Conservation (phyloP, 352 stramenopile species). For the Pythium dissimile region DNA sequence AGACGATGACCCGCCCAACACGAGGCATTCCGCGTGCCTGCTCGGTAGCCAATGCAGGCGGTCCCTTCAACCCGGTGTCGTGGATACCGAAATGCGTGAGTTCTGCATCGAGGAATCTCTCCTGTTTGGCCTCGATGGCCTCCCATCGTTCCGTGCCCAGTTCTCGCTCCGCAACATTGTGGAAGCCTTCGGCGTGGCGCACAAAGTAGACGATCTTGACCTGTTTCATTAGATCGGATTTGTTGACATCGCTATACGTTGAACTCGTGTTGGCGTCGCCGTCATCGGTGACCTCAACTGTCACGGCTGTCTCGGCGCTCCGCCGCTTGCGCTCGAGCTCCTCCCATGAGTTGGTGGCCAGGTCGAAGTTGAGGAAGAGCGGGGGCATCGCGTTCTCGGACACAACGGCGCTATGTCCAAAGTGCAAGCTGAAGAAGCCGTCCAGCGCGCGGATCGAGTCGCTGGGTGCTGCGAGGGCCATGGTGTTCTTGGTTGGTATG, state of each 20-base stretch:
- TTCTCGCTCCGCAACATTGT: constrained; percentile 62
- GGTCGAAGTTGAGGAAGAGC: constrained; percentile 25
- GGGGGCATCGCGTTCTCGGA: background rate
- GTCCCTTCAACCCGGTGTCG: constrained; percentile 46
- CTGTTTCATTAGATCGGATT: constrained; percentile 15
- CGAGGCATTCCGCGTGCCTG: constrained; percentile 49
- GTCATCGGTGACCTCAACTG: constrained; percentile 17
- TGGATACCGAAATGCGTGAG: constrained; percentile 55
- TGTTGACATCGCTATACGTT: background rate
- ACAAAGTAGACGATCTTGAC: constrained; percentile 81
- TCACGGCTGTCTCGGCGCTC: constrained; percentile 14
- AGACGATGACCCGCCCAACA: constrained; percentile 65
- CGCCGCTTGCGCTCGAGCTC: constrained; percentile 26
- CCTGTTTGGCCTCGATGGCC: constrained; percentile 48
- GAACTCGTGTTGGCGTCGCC: constrained; percentile 17
- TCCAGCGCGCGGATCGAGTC: constrained; percentile 25
- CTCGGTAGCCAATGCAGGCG: constrained; percentile 29
- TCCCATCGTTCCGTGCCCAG: constrained; percentile 56
- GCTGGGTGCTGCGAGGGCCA: constrained; percentile 15
- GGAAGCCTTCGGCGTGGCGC: constrained; percentile 64
- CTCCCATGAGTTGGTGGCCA: constrained; percentile 29
- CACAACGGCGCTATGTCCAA: background rate
- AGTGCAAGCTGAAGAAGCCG: constrained; percentile 21
- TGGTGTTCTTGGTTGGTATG: background rate
- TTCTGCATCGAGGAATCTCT: constrained; percentile 58